Base-by-base conservation (phyloP, 2,329 filamentous ascomycete species). In the Drechslerella stenobrocha region DNA sequence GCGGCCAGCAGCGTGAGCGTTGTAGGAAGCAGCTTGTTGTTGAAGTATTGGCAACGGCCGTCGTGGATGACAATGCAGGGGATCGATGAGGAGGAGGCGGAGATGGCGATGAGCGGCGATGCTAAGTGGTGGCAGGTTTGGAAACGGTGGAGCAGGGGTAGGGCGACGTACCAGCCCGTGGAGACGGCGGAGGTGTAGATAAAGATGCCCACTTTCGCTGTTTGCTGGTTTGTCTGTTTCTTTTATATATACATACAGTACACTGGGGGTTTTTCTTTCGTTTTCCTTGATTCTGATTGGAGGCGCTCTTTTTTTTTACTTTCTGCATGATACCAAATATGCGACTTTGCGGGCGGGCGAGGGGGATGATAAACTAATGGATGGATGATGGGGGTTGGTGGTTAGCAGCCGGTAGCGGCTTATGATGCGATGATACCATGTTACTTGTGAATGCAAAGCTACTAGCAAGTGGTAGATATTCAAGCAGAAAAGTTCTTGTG, bases 1-100 rank as follows among this genome's bases (percentile, higher is more conserved):
- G 92, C 91, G 1, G 84, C 83, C 71, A 93, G 88, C 61, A 92
- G 87, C 71, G 90, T 98, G 46, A 93, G 87, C 65, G 93, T 98
- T 2, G 92, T 97, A 0, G 80, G 86, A 3, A 91, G 87, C 76
- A 90, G 86, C 72, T 78, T 98, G 58, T 81, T 95, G 35, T 80
- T 98, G 69, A 95, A 90, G 75, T 86, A 89, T 75, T 97, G 92
- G 91, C 83, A 80, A 70, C 81, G 91, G 13, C 93, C 93, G 0
- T 77, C 78, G 26, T 97, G 90, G 90, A 92, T 97, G 88, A 84
- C 89, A 45, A 84, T 88, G 71, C 82, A 83, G 4, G 79, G 80
- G 11, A 78, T 87, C 28, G 84, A 87, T 71, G 81, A 82, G 71
- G 82, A 82, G 57, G 79, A 80, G 28, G 78, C 78, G 18, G 35